A percentile compares a stretch with the other conserved stretches of the same genome.
phyloP scores from a whole-genome alignment of 768 basidiomycete species.

The Macrocybe gigantea region DNA sequence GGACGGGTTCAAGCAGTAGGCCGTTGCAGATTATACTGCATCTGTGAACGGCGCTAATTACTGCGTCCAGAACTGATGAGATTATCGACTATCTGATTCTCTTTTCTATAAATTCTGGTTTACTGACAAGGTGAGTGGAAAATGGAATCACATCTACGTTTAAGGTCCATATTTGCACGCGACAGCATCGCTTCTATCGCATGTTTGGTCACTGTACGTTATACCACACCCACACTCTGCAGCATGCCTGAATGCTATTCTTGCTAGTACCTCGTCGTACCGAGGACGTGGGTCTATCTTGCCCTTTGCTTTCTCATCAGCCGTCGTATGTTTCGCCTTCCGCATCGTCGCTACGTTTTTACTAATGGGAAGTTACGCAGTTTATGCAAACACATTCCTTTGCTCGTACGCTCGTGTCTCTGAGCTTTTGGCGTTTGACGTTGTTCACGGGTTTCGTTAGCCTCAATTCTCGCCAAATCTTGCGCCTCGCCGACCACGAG shows the following conservation, averaged over 20 bases:
- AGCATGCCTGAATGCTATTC: not conserved
- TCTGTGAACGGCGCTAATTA: not conserved
- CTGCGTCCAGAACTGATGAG: slow-evolving; percentile 19
- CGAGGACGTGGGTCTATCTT: slow-evolving; percentile 26
- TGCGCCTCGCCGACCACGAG: slow-evolving; percentile 12
- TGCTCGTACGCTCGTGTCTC: slow-evolving; percentile 17
- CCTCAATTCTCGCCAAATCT: slow-evolving; percentile 25
- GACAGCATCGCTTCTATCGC: slow-evolving; percentile 21
- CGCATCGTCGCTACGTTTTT: not conserved
- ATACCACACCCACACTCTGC: not conserved
- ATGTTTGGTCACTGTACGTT: slow-evolving; percentile 20
- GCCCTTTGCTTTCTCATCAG: slow-evolving; percentile 27
- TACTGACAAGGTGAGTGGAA: slow-evolving; percentile 19
- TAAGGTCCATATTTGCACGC: not conserved
- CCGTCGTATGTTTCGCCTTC: slow-evolving; percentile 16
- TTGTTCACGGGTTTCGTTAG: slow-evolving; percentile 8
- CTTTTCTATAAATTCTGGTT: slow-evolving; percentile 25
- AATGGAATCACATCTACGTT: not conserved
- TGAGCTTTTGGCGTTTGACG: not conserved
- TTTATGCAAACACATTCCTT: slow-evolving; percentile 28
- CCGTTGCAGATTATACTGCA: not conserved
- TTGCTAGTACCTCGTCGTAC: slow-evolving; percentile 21
- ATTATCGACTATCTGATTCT: slow-evolving; percentile 28
- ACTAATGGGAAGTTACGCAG: slow-evolving; percentile 6
- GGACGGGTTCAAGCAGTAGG: slow-evolving; percentile 26